Conservation (phyloP, 805 yeast species). For the Kuraishia molischiana region DNA sequence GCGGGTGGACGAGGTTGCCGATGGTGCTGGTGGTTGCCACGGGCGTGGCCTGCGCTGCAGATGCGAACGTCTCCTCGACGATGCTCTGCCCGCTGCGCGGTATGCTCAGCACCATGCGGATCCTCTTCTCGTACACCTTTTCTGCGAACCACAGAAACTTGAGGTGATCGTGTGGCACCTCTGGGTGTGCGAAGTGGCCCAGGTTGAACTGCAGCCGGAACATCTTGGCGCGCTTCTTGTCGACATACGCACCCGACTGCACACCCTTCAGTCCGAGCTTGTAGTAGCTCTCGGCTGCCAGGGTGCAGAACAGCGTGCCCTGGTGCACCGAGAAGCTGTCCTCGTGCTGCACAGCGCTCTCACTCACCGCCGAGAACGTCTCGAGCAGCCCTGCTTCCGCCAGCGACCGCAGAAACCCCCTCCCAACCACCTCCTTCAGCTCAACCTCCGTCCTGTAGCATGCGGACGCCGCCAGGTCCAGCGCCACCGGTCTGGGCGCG, state of each 20-base stretch:
- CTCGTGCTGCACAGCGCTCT: conserved; percentile 10
- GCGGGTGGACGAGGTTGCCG: conserved; percentile 10
- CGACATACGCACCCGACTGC: conserved; percentile 13
- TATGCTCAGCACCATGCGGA: neutral
- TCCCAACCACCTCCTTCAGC: neutral
- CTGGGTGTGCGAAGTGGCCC: conserved; percentile 2
- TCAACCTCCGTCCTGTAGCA: neutral
- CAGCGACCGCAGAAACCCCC: neutral
- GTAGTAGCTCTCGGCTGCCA: conserved; percentile 19
- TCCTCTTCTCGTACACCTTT: conserved; percentile 6
- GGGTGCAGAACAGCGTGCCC: conserved; percentile 17
- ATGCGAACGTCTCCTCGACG: conserved; percentile 2
- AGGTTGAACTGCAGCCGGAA: conserved; percentile 14
- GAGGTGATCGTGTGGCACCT: conserved; percentile 11
- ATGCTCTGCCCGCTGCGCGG: neutral
- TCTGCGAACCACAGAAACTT: conserved; percentile 22
- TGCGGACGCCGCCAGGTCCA: too few species aligned
- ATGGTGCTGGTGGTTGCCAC: conserved; percentile 2
- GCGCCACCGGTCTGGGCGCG: neutral
- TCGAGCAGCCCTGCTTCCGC: neutral
- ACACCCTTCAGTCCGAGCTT: conserved; percentile 23
- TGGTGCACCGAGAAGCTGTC: conserved; percentile 18
- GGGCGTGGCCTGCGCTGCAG: neutral
- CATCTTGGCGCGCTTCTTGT: conserved; percentile 11
- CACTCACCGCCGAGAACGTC: neutral